phyloP scores from a whole-genome alignment of 371 early-diverging fungal genomes.

The Mortierella sp. region DNA sequence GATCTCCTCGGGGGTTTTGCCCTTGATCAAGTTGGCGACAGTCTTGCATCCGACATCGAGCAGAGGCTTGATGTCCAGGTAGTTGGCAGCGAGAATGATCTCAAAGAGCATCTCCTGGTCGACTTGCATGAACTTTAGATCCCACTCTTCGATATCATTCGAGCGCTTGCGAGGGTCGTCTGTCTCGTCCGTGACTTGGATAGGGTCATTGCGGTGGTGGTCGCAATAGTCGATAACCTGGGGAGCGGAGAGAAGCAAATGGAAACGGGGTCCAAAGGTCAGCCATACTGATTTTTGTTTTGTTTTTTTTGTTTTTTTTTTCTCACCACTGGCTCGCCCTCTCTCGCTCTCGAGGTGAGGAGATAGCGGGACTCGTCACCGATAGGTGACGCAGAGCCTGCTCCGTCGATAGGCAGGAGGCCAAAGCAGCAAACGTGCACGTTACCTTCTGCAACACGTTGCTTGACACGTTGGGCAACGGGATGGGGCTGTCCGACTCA shows the following conservation, averaged over 20 bases:
- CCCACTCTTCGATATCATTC: constrained; percentile 85
- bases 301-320: no score
- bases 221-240: constrained; percentile 86
- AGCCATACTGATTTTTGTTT: no score
- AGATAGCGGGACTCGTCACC: no score
- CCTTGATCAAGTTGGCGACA: constrained; percentile 98
- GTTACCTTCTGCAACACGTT: constrained; percentile 79
- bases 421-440: no score
- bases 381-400: not conserved
- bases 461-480: constrained; percentile 80
- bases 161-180: constrained; percentile 69
- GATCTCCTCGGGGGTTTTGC: constrained; percentile 93
- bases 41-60: constrained; percentile 97
- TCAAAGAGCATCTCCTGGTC: constrained; percentile 84
- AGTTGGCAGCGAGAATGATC: constrained; percentile 91
- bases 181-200: constrained; percentile 63
- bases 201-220: constrained; percentile 79
- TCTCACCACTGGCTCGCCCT: no score
- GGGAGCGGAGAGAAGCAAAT: no score
- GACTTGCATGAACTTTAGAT: constrained; percentile 81
- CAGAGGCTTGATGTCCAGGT: constrained; percentile 95
- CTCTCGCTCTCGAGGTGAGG: no score
- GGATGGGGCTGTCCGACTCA: constrained; percentile 77
- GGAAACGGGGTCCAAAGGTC: no score
- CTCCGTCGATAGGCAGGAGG: not conserved